Evolutionary conservation across 1,139 yeast species (phyloP).

Genomic region (Eremothecium cymbalariae): DNA sequence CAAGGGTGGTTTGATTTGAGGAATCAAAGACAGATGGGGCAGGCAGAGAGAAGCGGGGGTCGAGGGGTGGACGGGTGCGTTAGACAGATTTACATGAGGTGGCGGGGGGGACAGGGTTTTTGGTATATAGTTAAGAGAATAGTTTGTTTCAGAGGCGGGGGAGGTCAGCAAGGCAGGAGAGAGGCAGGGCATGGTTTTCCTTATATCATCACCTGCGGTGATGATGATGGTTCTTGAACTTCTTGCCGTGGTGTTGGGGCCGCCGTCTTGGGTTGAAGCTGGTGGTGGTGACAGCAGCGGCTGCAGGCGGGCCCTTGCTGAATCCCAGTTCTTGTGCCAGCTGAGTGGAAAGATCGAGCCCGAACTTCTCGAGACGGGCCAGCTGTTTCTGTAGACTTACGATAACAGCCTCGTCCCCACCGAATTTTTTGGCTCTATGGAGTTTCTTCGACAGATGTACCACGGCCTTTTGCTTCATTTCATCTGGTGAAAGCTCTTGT

Average conservation of each 20-base stretch:
- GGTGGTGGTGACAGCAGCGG: constrained; percentile 9
- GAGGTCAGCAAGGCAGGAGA: too few species aligned
- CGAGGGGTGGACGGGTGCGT: too few species aligned
- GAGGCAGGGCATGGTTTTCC: too few species aligned
- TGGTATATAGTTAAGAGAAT: too few species aligned
- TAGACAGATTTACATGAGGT: too few species aligned
- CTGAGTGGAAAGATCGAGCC: constrained; percentile 61
- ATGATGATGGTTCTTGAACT: background rate
- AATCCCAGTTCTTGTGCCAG: constrained; percentile 62
- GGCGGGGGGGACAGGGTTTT: too few species aligned
- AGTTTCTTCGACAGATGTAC: constrained; percentile 62
- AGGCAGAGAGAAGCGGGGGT: too few species aligned
- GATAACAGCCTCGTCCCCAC: constrained; percentile 45
- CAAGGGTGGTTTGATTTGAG: too few species aligned
- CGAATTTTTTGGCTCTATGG: constrained; percentile 69
- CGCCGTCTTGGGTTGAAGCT: constrained; percentile 3
- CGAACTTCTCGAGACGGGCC: constrained; percentile 73
- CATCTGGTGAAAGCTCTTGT: constrained; percentile 47
- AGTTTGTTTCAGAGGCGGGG: too few species aligned
- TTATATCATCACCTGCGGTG: constrained; percentile 5
- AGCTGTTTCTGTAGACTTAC: constrained; percentile 48
- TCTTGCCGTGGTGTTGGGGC: constrained; percentile 3
- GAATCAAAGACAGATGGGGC: too few species aligned
- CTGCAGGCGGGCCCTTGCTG: constrained; percentile 17
- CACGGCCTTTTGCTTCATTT: constrained; percentile 59